phyloP scores from a whole-genome alignment of 148 eudicot species.

The Silene latifolia region DNA sequence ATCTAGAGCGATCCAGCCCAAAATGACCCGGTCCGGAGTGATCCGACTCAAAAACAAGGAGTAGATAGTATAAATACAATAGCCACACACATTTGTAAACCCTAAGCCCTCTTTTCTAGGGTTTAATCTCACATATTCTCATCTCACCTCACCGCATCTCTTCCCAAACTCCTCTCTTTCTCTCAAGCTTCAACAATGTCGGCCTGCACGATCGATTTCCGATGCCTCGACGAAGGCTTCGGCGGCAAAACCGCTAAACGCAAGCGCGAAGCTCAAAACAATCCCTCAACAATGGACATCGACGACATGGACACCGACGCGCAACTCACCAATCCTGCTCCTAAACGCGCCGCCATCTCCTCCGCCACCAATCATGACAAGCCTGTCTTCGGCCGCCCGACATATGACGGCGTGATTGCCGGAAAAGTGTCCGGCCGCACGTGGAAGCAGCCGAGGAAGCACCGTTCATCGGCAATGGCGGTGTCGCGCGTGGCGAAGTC shows the following conservation, averaged over 20 bases:
- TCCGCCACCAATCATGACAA: conserved; percentile 56
- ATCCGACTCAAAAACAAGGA: no score
- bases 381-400: conserved; percentile 62
- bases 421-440: conserved; percentile 78
- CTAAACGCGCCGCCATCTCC: conserved; percentile 60
- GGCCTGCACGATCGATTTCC: conserved; percentile 88
- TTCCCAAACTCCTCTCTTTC: background rate
- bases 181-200: conserved; percentile 46
- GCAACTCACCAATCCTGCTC: conserved; percentile 29
- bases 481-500: conserved; percentile 26
- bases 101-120: conserved; percentile 20
- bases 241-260: conserved; percentile 93
- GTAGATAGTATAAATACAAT: no score
- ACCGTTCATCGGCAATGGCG: conserved; percentile 55
- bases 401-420: conserved; percentile 89
- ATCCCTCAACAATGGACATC: conserved; percentile 29
- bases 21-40: no score
- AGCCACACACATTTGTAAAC: background rate
- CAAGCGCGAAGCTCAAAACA: conserved; percentile 45
- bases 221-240: conserved; percentile 80
- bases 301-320: conserved; percentile 17
- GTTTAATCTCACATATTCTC: no score
- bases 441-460: conserved; percentile 71
- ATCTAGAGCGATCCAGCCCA: no score
- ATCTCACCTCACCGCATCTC: background rate